Evolutionary conservation across 495 filamentous ascomycete species (phyloP), one percentile per base, ranked within the genome.

Genomic region (Aspergillus ellipticus): DNA sequence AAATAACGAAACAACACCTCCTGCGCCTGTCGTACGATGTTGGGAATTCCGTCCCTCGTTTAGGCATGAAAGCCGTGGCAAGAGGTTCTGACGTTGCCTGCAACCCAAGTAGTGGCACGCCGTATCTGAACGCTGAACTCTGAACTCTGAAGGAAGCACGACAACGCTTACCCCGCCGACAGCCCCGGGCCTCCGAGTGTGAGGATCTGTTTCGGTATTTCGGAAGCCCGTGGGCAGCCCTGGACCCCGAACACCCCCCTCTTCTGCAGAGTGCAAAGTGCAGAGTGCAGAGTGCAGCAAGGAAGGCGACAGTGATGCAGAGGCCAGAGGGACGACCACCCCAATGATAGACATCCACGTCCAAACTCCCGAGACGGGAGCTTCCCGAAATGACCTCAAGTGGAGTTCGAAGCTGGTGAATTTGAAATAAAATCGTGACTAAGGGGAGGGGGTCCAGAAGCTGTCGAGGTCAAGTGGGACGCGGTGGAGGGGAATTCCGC

Each of bases 401-500:
- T 48, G 37, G 39, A 54, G 28, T 22, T 33, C 45, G 26, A n/a
- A 39, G 33, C 29, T 26, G 10, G 16, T 48, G 45, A 29, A 54
- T 54, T 54, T 54, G 42, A 54, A 51, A 49, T 49, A 60, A 53
- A 48, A 48, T 48, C 46, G 24, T 28, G 24, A 28, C 24, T 28
- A 46, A 16, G 48, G 47, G 42, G 49, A 16, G 48, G 47, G 42
- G 49, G 35, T 8, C 35, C 35, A 39, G 35, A 39, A 57, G 35
- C 48, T 41, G 46, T 20, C 31, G 54, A 49, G 31, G 42, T 31
- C 28, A 41, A 39, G 61, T 55, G 54, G 57, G 48, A 64, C 55
- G 43, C 42, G 33, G 46, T 58, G 56, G 46, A 55, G 56, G 56
- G 46, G 39, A 62, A 57, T 57, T 42, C 54, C 42, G 51, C 33